These are phyloP conservation scores for Geotrichum klebahnii DNA, from an alignment of 1,139 yeast species.

Conservation along the genomic window DNA sequence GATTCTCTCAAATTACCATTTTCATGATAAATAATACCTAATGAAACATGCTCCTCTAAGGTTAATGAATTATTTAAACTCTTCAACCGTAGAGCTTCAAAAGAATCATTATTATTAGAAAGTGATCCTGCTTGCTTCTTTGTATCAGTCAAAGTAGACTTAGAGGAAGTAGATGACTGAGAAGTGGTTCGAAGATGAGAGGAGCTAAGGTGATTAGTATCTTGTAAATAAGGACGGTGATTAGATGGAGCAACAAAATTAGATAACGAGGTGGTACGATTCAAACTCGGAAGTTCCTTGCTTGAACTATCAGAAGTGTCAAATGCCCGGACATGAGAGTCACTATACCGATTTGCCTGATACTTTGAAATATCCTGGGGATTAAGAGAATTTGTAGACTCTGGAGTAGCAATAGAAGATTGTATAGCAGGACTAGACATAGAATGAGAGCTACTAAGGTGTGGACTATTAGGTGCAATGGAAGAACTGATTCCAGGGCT, in stretches of 20 bases:
- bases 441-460: not conserved
- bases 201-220: not conserved
- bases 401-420: not conserved
- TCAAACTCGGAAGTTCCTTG: not conserved
- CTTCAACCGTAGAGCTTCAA: slow-evolving; percentile 16
- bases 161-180: slow-evolving; percentile 9
- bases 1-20: slow-evolving; percentile 64
- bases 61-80: slow-evolving; percentile 28
- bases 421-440: not conserved
- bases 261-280: slow-evolving; percentile 3
- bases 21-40: slow-evolving; percentile 54
- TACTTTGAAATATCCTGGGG: slow-evolving; percentile 1
- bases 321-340: slow-evolving; percentile 6
- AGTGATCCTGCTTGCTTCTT: not conserved
- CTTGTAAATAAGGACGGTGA: not conserved
- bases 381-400: not conserved
- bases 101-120: slow-evolving; percentile 12
- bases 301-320: not conserved
- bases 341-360: slow-evolving; percentile 2
- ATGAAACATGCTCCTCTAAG: slow-evolving; percentile 44
- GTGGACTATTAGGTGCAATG: slow-evolving; percentile 4
- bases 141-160: slow-evolving; percentile 3
- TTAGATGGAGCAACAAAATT: not conserved
- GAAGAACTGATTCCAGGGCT: slow-evolving; percentile 8
- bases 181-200: slow-evolving; percentile 14